Conservation (phyloP, 2,329 filamentous ascomycete genomes). For the Tolypocladium tropicale region DNA sequence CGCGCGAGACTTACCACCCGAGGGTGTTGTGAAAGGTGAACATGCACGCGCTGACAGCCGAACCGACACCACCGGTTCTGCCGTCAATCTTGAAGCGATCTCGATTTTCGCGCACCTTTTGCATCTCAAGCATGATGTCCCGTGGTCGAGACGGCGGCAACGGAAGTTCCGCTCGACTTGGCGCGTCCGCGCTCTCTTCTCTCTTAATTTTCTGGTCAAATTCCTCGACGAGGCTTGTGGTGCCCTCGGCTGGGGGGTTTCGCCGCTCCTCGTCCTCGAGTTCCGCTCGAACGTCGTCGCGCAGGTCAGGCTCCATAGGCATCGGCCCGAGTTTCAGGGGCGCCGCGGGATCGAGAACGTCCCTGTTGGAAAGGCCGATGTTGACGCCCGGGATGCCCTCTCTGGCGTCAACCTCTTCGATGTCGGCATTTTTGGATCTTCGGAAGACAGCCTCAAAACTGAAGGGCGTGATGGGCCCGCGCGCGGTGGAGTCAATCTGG, state of each 20-base stretch:
- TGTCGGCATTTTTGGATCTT: slow-evolving; percentile 47
- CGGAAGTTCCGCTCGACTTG: slow-evolving; percentile 68
- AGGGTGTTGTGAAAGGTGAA: slow-evolving; percentile 97
- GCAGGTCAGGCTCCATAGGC: slow-evolving; percentile 72
- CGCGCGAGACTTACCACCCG: slow-evolving; percentile 55
- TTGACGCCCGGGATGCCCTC: slow-evolving; percentile 56
- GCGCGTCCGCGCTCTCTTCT: slow-evolving; percentile 79
- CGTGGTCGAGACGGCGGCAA: slow-evolving; percentile 79
- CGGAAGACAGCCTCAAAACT: slow-evolving; percentile 52
- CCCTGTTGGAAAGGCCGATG: slow-evolving; percentile 50
- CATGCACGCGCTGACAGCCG: slow-evolving; percentile 85
- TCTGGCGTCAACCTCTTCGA: slow-evolving; percentile 52
- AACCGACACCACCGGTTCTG: slow-evolving; percentile 71
- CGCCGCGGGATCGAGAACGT: slow-evolving; percentile 44
- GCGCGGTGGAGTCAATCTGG: slow-evolving; percentile 45
- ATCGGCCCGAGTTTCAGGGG: slow-evolving; percentile 68
- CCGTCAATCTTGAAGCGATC: slow-evolving; percentile 85
- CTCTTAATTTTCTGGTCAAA: slow-evolving; percentile 83
- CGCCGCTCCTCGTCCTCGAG: slow-evolving; percentile 76
- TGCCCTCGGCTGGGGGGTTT: slow-evolving; percentile 60
- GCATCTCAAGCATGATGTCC: slow-evolving; percentile 89
- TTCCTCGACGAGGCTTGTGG: slow-evolving; percentile 69
- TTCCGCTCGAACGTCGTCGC: slow-evolving; percentile 78
- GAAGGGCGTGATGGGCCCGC: slow-evolving; percentile 54
- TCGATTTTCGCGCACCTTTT: slow-evolving; percentile 84